These are phyloP conservation scores for Seiridium cupressi DNA, from an alignment of 2,329 filamentous ascomycete species.

Conservation along the genomic window DNA sequence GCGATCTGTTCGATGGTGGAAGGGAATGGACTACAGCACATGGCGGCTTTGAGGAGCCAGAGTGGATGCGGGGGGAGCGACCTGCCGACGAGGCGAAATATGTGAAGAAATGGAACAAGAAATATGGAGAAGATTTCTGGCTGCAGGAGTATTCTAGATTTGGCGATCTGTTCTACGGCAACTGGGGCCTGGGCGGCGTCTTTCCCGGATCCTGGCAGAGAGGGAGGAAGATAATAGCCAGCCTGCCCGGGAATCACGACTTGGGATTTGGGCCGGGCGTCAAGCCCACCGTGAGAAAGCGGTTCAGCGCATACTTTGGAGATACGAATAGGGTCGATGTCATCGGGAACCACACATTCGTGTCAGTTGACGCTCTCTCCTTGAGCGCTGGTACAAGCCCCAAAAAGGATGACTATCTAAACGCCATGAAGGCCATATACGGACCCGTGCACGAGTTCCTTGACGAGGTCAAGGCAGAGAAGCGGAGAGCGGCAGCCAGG, in stretches of 20 bases:
- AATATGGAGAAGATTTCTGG: constrained; percentile 84
- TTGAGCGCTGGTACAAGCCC: constrained; percentile 68
- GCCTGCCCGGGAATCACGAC: constrained; percentile 92
- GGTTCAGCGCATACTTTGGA: constrained; percentile 88
- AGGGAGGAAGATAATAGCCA: constrained; percentile 77
- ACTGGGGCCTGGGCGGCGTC: constrained; percentile 59
- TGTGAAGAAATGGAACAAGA: constrained; percentile 66
- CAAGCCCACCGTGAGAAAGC: constrained; percentile 73
- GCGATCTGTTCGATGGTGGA: constrained; percentile 93
- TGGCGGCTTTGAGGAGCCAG: constrained; percentile 57
- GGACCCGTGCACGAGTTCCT: constrained; percentile 76
- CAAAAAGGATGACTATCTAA: constrained; percentile 39
- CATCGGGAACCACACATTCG: constrained; percentile 91
- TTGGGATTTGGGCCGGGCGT: constrained; percentile 86
- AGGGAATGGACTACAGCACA: constrained; percentile 83
- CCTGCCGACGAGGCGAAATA: constrained; percentile 51
- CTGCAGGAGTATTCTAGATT: constrained; percentile 83
- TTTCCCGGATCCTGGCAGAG: constrained; percentile 57
- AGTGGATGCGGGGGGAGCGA: constrained; percentile 52
- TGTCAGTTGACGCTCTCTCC: constrained; percentile 86
- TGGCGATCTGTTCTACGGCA: constrained; percentile 76
- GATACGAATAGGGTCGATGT: constrained; percentile 89
- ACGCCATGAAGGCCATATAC: constrained; percentile 65
- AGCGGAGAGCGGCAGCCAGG: constrained; percentile 65
- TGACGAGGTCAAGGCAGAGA: constrained; percentile 60